Conservation (phyloP, 1,284 basidiomycete species). For the Anthracocystis setariae region DNA sequence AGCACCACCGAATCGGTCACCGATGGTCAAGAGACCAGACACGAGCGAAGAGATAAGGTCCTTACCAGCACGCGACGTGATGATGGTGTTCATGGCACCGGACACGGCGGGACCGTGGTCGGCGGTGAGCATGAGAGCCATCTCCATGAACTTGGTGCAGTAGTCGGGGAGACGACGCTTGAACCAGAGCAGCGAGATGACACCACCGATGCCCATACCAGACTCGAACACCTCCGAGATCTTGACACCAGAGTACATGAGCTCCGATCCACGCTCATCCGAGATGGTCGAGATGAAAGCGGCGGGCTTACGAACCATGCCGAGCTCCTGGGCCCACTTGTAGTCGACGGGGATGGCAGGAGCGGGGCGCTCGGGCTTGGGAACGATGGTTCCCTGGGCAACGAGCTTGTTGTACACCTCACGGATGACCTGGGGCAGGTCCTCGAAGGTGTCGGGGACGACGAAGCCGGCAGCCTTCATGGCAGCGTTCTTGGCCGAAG, state of each 20-base stretch:
- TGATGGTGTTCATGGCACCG: conserved; percentile 99
- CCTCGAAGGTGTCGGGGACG: conserved; percentile 97
- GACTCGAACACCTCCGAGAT: conserved; percentile 87
- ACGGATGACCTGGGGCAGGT: conserved; percentile 84
- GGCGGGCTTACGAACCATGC: conserved; percentile 96
- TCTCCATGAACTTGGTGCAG: conserved; percentile 81
- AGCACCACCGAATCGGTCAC: conserved; percentile 98
- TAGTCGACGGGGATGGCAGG: conserved; percentile 99
- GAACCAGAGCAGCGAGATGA: conserved; percentile 96
- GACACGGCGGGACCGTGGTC: conserved; percentile 80
- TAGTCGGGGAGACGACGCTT: conserved; percentile 77
- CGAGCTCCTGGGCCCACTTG: conserved; percentile 98
- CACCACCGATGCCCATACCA: conserved; percentile 85
- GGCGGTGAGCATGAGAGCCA: conserved; percentile 98
- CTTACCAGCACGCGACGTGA: conserved; percentile 97
- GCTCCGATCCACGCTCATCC: conserved; percentile 98
- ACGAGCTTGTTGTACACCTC: conserved; percentile 88
- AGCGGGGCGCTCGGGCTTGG: conserved; percentile 83
- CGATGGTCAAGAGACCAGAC: conserved; percentile 95
- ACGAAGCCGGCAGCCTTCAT: conserved; percentile 96
- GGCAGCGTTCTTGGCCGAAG: conserved; percentile 94
- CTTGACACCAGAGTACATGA: conserved; percentile 98
- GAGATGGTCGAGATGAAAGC: conserved; percentile 99
- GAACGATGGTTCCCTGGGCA: conserved; percentile 76
- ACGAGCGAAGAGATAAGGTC: conserved; percentile 96